Conservation (phyloP, 176 grass and related monocot genomes). For the Lolium rigidum region DNA sequence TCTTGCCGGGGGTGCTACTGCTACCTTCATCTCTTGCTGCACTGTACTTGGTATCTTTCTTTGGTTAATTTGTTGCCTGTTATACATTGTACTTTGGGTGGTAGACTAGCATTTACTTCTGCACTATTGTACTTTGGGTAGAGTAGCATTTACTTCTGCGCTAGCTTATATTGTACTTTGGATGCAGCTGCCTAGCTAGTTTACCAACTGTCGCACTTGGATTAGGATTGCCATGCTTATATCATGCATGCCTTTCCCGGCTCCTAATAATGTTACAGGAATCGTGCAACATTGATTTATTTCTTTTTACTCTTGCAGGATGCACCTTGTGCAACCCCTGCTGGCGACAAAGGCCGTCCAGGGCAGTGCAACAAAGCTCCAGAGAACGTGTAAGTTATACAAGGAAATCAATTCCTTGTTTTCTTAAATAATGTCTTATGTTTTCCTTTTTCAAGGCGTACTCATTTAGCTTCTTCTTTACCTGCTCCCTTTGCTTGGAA, state of each 20-base stretch:
- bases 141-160: neutral
- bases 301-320: constrained; percentile 51
- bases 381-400: neutral
- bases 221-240: constrained; percentile 9
- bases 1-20: too few relatives aligned
- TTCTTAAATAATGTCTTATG: neutral
- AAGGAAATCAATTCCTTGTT: constrained; percentile 3
- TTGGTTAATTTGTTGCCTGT: neutral
- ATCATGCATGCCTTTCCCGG: neutral
- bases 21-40: too few relatives aligned
- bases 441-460: neutral
- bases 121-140: neutral
- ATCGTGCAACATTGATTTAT: neutral
- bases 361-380: constrained; percentile 41
- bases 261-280: neutral
- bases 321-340: constrained; percentile 24
- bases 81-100: neutral
- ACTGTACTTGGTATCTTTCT: too few relatives aligned
- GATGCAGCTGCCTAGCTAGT: neutral
- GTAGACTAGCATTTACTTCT: neutral
- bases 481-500: too few relatives aligned
- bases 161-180: too few relatives aligned
- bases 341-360: constrained; percentile 16
- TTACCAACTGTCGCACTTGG: neutral
- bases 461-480: too few relatives aligned